phyloP scores from a whole-genome alignment of 805 yeast genomes.

The Ogataea populi-albae region DNA sequence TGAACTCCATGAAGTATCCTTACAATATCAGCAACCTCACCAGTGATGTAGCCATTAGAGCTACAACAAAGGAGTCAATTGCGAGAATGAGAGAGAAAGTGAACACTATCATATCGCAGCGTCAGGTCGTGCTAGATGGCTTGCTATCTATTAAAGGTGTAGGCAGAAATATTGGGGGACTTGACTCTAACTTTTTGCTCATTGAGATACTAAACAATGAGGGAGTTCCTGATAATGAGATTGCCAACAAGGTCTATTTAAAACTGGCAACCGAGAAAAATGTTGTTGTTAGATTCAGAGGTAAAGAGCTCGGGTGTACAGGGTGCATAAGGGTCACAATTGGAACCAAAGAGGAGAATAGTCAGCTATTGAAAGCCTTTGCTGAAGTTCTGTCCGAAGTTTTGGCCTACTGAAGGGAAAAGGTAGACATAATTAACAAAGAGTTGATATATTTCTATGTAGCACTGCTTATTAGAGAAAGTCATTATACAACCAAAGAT shows the following conservation, averaged over 20 bases:
- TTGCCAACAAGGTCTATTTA: constrained; percentile 66
- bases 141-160: constrained; percentile 59
- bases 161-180: constrained; percentile 76
- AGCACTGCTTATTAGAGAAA: constrained; percentile 4
- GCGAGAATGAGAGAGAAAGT: constrained; percentile 56
- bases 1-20: constrained; percentile 94
- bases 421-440: too few species aligned
- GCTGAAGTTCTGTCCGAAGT: constrained; percentile 24
- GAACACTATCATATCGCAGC: constrained; percentile 48
- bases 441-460: too few species aligned
- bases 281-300: constrained; percentile 90
- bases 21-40: constrained; percentile 87
- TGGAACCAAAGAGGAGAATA: constrained; percentile 80
- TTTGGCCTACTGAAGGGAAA: too few species aligned
- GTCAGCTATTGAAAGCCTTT: constrained; percentile 42
- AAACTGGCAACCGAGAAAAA: constrained; percentile 66
- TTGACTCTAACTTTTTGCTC: constrained; percentile 82
- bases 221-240: constrained; percentile 63
- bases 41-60: constrained; percentile 69
- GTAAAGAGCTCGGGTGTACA: constrained; percentile 81
- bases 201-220: constrained; percentile 61
- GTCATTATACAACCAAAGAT: background rate
- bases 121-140: constrained; percentile 49
- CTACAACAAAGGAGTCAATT: constrained; percentile 60
- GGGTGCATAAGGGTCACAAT: constrained; percentile 87